A percentile compares a stretch with the other conserved stretches of the same genome.
These are phyloP conservation scores for Trypethelium eluteriae DNA, from an alignment of 495 filamentous ascomycete genomes.

Conservation along the genomic window DNA sequence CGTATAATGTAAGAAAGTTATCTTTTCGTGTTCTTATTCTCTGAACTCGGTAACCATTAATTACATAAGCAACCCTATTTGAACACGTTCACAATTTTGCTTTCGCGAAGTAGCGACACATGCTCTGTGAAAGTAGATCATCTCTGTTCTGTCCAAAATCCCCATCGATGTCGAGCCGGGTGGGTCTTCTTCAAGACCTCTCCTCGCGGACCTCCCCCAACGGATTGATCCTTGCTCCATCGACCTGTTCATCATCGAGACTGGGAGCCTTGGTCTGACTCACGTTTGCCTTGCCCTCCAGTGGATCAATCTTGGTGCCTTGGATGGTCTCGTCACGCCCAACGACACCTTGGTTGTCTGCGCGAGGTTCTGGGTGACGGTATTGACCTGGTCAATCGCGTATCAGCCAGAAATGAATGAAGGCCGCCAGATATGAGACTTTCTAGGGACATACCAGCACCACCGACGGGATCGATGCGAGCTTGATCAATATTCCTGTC, in stretches of 20 bases:
- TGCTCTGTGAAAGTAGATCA: not conserved
- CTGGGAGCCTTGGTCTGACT: conserved; percentile 7
- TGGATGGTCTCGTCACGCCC: conserved; percentile 18
- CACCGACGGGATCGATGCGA: conserved; percentile 14
- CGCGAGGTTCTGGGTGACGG: conserved; percentile 16
- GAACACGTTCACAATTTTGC: too few relatives aligned
- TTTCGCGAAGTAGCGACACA: not conserved
- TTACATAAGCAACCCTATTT: too few relatives aligned
- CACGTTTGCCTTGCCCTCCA: conserved; percentile 14
- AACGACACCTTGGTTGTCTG: conserved; percentile 22
- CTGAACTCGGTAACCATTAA: too few relatives aligned
- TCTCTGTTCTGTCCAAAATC: not conserved
- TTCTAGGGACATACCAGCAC: not conserved
- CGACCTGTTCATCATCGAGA: conserved; percentile 20
- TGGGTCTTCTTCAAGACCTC: not conserved
- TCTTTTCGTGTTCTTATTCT: too few relatives aligned
- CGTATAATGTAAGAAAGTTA: too few relatives aligned
- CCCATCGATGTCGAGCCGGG: too few relatives aligned
- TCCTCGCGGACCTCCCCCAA: conserved; percentile 23
- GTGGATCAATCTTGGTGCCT: conserved; percentile 21
- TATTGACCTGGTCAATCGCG: conserved; percentile 14
- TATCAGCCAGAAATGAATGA: not conserved
- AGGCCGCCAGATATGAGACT: not conserved
- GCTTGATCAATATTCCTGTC: conserved; percentile 17
- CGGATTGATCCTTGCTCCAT: conserved; percentile 19